Conservation (phyloP, 345 rosid genomes). For the Citrus australasica region DNA sequence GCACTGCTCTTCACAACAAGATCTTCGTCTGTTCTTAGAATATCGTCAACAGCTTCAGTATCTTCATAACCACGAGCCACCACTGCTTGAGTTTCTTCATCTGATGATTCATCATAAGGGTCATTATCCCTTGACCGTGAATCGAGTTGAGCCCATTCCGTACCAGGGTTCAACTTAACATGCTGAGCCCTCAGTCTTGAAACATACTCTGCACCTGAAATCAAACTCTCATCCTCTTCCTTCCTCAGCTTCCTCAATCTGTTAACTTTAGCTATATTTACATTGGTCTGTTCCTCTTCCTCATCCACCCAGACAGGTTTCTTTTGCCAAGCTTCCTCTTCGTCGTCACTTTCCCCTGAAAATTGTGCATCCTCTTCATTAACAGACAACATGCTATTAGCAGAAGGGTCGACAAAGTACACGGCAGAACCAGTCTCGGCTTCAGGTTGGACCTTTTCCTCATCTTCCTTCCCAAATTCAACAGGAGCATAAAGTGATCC, state of each 20-base stretch:
- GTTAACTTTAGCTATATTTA: slow-evolving; percentile 61
- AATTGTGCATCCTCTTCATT: slow-evolving; percentile 37
- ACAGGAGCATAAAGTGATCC: slow-evolving; percentile 78
- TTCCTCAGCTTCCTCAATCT: slow-evolving; percentile 89
- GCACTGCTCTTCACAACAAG: slow-evolving; percentile 60
- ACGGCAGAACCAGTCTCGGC: slow-evolving; percentile 38
- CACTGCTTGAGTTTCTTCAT: slow-evolving; percentile 38
- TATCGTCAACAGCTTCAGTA: slow-evolving; percentile 44
- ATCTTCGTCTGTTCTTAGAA: slow-evolving; percentile 72
- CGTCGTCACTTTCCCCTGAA: slow-evolving; percentile 32
- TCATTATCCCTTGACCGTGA: slow-evolving; percentile 17
- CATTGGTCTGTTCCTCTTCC: slow-evolving; percentile 58
- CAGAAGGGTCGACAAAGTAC: slow-evolving; percentile 58
- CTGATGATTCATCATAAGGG: slow-evolving; percentile 40
- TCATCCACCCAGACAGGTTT: slow-evolving; percentile 90
- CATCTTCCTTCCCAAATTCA: slow-evolving; percentile 54
- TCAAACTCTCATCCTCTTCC: slow-evolving; percentile 65
- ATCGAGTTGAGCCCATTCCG: slow-evolving; percentile 82
- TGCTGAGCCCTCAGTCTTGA: slow-evolving; percentile 85
- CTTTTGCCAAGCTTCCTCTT: slow-evolving; percentile 35
- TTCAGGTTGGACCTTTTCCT: slow-evolving; percentile 23
- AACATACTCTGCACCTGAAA: slow-evolving; percentile 72
- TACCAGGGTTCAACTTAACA: slow-evolving; percentile 74
- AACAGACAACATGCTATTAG: slow-evolving; percentile 26
- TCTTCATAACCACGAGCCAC: slow-evolving; percentile 32